Conservation (phyloP, 345 rosid genomes). For the Tarenaya hassleriana region DNA sequence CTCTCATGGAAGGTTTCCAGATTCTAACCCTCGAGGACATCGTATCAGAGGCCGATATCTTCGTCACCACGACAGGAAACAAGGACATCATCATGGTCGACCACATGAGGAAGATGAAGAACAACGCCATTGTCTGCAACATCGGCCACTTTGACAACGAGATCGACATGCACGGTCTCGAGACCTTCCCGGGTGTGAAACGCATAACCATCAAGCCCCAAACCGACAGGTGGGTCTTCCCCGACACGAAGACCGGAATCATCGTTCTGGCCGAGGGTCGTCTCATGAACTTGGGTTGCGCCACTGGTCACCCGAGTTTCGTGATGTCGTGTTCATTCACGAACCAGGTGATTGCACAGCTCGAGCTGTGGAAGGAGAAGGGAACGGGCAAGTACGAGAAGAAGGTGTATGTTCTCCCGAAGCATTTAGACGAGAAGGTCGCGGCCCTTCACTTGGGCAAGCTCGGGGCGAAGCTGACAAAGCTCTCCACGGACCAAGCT, state of each 20-base stretch:
- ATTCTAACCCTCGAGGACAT: slow-evolving; percentile 71
- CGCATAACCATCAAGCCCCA: slow-evolving; percentile 96
- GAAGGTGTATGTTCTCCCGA: slow-evolving; percentile 93
- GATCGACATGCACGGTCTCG: slow-evolving; percentile 80
- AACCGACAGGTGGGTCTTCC: slow-evolving; percentile 96
- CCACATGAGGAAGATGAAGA: slow-evolving; percentile 95
- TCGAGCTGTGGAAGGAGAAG: slow-evolving; percentile 89
- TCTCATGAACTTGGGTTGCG: slow-evolving; percentile 95
- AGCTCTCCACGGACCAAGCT: slow-evolving; percentile 76
- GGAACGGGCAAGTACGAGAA: slow-evolving; percentile 73
- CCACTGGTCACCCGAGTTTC: slow-evolving; percentile 97
- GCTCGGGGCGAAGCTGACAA: slow-evolving; percentile 88
- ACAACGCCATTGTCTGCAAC: slow-evolving; percentile 96
- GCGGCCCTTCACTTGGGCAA: slow-evolving; percentile 87
- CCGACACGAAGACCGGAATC: slow-evolving; percentile 68
- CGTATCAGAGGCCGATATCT: slow-evolving; percentile 65
- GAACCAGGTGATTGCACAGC: slow-evolving; percentile 97
- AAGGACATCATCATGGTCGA: slow-evolving; percentile 84
- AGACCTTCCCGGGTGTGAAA: slow-evolving; percentile 70
- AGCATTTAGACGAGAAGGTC: slow-evolving; percentile 96
- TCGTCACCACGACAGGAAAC: slow-evolving; percentile 91
- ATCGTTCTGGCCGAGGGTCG: slow-evolving; percentile 87
- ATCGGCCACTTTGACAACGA: slow-evolving; percentile 94
- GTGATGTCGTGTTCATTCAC: slow-evolving; percentile 99
- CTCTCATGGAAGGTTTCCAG: slow-evolving; percentile 86